These are phyloP conservation scores for Fusarium udum DNA, from an alignment of 2,329 filamentous ascomycete genomes.

Conservation along the genomic window DNA sequence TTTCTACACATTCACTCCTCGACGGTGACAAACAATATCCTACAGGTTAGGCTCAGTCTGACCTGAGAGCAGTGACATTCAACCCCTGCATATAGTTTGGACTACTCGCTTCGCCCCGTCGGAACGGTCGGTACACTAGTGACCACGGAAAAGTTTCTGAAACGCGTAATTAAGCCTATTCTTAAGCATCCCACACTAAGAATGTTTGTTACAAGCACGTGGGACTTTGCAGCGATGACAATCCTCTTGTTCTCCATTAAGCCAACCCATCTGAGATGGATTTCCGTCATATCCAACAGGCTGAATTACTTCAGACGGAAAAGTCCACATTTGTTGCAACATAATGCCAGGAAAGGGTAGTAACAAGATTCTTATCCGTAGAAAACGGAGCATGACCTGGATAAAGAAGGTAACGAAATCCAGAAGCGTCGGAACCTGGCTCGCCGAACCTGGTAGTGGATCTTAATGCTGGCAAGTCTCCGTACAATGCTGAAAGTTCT, in stretches of 20 bases:
- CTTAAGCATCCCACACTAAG: neutral
- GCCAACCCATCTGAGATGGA: neutral
- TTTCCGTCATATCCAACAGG: constrained; percentile 3
- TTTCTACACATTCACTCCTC: fast-evolving
- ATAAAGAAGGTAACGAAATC: constrained; percentile 11
- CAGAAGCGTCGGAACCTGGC: constrained; percentile 5
- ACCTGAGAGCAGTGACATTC: neutral
- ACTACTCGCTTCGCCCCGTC: neutral
- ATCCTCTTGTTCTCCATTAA: neutral
- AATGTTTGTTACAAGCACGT: neutral
- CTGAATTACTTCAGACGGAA: constrained; percentile 3
- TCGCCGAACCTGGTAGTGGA: constrained; percentile 10
- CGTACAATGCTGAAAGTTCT: neutral
- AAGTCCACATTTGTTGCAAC: neutral
- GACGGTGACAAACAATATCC: neutral
- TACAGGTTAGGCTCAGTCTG: neutral
- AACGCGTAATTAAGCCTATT: constrained; percentile 11
- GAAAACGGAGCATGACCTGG: neutral
- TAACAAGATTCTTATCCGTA: constrained; percentile 4
- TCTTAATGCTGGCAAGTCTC: neutral
- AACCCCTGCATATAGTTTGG: neutral
- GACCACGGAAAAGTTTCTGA: neutral
- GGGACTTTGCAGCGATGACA: neutral
- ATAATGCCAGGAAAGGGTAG: neutral
- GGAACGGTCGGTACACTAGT: neutral